phyloP scores from a whole-genome alignment of 1,284 basidiomycete species.

The Fomitopsis palustris region DNA sequence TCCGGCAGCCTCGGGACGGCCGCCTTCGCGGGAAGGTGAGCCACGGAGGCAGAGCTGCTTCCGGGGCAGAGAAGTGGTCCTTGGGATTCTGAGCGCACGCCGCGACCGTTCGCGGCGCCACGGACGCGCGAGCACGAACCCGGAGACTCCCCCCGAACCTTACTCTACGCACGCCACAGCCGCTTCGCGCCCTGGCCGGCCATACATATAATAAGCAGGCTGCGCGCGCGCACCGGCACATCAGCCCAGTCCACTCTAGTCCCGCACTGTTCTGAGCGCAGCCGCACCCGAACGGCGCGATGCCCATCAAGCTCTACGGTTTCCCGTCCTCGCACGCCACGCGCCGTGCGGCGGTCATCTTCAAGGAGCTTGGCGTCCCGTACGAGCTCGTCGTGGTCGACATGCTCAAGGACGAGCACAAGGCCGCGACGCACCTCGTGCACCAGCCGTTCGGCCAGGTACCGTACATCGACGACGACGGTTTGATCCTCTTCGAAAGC shows the following conservation, averaged over 20 bases:
- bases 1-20: too few relatives aligned
- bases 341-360: constrained; percentile 40
- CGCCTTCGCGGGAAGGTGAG: too few relatives aligned
- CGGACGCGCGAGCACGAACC: too few relatives aligned
- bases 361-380: constrained; percentile 48
- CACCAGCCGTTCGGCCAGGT: constrained; percentile 69
- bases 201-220: too few relatives aligned
- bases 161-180: too few relatives aligned
- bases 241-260: background rate
- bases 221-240: too few relatives aligned
- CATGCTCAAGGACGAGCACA: constrained; percentile 43
- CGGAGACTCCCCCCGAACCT: too few relatives aligned
- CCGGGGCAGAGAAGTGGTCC: too few relatives aligned
- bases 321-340: constrained; percentile 39
- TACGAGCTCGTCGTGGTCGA: constrained; percentile 47
- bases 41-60: too few relatives aligned
- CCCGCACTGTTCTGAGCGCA: background rate
- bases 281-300: constrained; percentile 16
- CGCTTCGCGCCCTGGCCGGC: too few relatives aligned
- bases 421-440: constrained; percentile 38
- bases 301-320: constrained; percentile 53
- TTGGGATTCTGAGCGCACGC: too few relatives aligned
- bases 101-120: too few relatives aligned
- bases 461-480: constrained; percentile 57
- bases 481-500: constrained; percentile 45